Conservation (phyloP, 1,284 basidiomycete genomes). For the Moesziomyces sp. region DNA sequence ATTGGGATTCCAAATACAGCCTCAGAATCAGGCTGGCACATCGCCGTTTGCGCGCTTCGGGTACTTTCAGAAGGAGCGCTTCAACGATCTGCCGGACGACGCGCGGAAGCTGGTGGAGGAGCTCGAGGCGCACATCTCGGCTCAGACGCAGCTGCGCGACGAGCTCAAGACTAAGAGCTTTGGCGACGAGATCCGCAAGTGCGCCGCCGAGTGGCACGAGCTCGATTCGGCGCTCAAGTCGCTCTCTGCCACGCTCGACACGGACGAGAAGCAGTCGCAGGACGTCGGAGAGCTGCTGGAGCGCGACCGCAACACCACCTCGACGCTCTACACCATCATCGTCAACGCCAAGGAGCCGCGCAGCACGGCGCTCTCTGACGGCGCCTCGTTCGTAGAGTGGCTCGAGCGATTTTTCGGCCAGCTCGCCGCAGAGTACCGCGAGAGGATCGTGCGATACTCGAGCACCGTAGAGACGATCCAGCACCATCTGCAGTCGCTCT, state of each 20-base stretch:
- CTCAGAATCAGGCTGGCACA: slow-evolving; percentile 17
- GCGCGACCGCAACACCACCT: slow-evolving; percentile 56
- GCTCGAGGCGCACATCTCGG: slow-evolving; percentile 54
- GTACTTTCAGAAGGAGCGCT: slow-evolving; percentile 64
- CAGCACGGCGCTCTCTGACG: slow-evolving; percentile 29
- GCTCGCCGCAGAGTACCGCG: slow-evolving; percentile 50
- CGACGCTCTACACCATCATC: slow-evolving; percentile 56
- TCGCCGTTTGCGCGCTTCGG: slow-evolving; percentile 55
- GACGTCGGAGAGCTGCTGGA: slow-evolving; percentile 50
- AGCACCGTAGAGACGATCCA: slow-evolving; percentile 63
- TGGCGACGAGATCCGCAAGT: slow-evolving; percentile 50
- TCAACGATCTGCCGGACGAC: slow-evolving; percentile 64
- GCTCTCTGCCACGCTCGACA: slow-evolving; percentile 53
- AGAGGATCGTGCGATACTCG: slow-evolving; percentile 58
- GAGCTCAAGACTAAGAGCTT: slow-evolving; percentile 55
- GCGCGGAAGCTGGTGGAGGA: slow-evolving; percentile 60
- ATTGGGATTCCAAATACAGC: slow-evolving; percentile 22
- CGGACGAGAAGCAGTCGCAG: slow-evolving; percentile 40
- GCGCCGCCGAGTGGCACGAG: slow-evolving; percentile 55
- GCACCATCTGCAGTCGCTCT: slow-evolving; percentile 55
- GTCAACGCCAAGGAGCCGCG: slow-evolving; percentile 48
- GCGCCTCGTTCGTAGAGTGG: slow-evolving; percentile 56
- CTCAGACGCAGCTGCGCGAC: slow-evolving; percentile 51
- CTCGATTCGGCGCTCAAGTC: slow-evolving; percentile 55
- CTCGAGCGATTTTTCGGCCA: slow-evolving; percentile 55